Percentiles rank a stretch among this genome's conserved stretches.
Conservation (phyloP, 148 eudicot genomes). For the Dianthus caryophyllus region DNA sequence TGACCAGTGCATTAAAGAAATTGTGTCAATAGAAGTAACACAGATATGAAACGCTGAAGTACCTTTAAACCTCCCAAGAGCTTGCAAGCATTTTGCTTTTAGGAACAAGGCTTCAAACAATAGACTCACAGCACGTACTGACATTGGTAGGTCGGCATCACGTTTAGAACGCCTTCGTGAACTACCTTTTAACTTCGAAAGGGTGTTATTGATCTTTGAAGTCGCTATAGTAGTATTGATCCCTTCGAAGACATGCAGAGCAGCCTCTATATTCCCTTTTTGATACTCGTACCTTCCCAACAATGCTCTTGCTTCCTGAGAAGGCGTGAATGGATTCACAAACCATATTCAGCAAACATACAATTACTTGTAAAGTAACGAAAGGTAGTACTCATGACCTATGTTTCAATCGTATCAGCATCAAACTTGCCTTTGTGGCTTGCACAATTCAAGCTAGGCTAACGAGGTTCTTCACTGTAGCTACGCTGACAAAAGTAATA, state of each 20-base stretch:
- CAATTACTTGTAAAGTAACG: neutral
- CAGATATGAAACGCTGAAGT: neutral
- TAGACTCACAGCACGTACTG: constrained; percentile 64
- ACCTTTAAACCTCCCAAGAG: constrained; percentile 79
- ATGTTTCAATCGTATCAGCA: too few relatives aligned
- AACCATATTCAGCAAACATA: constrained; percentile 9
- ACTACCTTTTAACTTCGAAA: constrained; percentile 42
- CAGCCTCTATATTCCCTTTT: constrained; percentile 87
- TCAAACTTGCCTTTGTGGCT: too few relatives aligned
- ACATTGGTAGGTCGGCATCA: constrained; percentile 47
- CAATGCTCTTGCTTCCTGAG: constrained; percentile 94
- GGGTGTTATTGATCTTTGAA: constrained; percentile 63
- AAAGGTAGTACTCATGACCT: neutral
- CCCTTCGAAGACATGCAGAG: constrained; percentile 92
- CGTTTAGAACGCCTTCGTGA: constrained; percentile 46
- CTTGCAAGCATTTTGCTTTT: constrained; percentile 80
- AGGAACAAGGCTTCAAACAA: constrained; percentile 73
- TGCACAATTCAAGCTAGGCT: neutral
- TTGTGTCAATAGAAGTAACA: neutral
- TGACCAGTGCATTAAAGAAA: neutral
- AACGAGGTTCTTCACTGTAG: neutral
- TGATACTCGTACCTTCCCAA: constrained; percentile 90
- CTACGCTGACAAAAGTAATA: neutral
- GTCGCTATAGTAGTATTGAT: constrained; percentile 60
- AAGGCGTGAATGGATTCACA: constrained; percentile 8